These are phyloP conservation scores for Pichia nanzhaoensis DNA, from an alignment of 805 yeast genomes.

Conservation along the genomic window DNA sequence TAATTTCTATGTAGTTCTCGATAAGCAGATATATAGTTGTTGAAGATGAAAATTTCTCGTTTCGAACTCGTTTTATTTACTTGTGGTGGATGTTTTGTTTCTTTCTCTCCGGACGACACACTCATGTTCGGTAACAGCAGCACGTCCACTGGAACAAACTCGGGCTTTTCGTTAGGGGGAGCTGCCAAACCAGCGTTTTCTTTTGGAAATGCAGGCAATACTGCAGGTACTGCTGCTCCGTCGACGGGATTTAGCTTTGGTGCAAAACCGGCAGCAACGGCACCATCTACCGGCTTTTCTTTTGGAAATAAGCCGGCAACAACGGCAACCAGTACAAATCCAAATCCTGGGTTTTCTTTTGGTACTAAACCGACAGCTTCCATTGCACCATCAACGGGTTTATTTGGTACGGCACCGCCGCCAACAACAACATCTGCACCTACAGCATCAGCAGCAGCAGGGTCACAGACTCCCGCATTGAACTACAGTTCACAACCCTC, in stretches of 20 bases:
- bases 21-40: too few species aligned
- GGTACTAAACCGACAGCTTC: conserved; percentile 12
- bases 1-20: too few species aligned
- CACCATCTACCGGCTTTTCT: conserved; percentile 2
- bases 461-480: background rate
- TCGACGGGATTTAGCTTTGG: conserved; percentile 13
- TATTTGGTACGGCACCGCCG: conserved; percentile 2
- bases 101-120: background rate
- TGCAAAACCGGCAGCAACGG: conserved; percentile 11
- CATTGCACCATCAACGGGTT: background rate
- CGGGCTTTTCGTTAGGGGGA: conserved; percentile 16
- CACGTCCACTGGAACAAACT: background rate
- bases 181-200: conserved; percentile 12
- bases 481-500: conserved; percentile 12
- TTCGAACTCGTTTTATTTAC: too few species aligned
- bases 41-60: too few species aligned
- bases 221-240: conserved; percentile 8
- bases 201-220: conserved; percentile 4
- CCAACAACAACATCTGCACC: conserved; percentile 13
- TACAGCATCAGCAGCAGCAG: conserved; percentile 14
- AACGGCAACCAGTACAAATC: background rate
- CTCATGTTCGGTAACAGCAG: conserved; percentile 7
- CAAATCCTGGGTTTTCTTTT: conserved; percentile 6
- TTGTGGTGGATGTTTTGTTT: background rate
- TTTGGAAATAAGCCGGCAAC: background rate